Evolutionary conservation across 2,329 filamentous ascomycete species (phyloP).

Genomic region (Fusarium clavum): DNA sequence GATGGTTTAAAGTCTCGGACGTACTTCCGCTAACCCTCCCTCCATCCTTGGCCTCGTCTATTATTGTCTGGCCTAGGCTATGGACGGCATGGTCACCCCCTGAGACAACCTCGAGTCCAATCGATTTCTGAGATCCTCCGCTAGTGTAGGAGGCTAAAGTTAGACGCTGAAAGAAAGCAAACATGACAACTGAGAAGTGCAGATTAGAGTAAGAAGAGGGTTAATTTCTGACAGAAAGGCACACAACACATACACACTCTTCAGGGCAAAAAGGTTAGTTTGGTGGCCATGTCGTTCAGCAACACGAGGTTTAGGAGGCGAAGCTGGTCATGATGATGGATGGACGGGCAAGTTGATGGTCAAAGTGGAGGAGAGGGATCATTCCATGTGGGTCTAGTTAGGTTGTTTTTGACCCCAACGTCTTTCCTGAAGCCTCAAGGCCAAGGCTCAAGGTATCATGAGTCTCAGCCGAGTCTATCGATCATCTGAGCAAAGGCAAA

Average conservation of each 20-base stretch:
- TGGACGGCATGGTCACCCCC: constrained; percentile 35
- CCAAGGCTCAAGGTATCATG: constrained; percentile 14
- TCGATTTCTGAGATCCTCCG: constrained; percentile 32
- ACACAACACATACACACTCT: background rate
- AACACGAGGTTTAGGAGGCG: constrained; percentile 44
- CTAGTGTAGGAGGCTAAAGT: constrained; percentile 38
- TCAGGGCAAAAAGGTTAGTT: background rate
- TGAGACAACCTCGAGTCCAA: constrained; percentile 44
- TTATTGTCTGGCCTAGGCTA: constrained; percentile 39
- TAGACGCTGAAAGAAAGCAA: constrained; percentile 25
- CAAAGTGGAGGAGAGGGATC: constrained; percentile 27
- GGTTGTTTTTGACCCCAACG: constrained; percentile 25
- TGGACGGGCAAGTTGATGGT: constrained; percentile 25
- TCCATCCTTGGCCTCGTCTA: constrained; percentile 24
- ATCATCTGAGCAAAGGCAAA: constrained; percentile 9
- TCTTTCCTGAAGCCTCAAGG: constrained; percentile 2
- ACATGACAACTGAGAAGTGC: constrained; percentile 3
- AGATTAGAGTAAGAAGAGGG: constrained; percentile 9
- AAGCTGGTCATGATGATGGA: constrained; percentile 33
- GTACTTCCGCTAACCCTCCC: constrained; percentile 18
- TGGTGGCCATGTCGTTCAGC: constrained; percentile 26
- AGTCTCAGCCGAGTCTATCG: constrained; percentile 4
- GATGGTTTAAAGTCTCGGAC: constrained; percentile 37
- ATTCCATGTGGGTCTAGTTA: constrained; percentile 24
- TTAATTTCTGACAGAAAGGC: background rate